Evolutionary conservation across 805 yeast genomes (phyloP).

Genomic region (Candida pseudofarinosa): DNA sequence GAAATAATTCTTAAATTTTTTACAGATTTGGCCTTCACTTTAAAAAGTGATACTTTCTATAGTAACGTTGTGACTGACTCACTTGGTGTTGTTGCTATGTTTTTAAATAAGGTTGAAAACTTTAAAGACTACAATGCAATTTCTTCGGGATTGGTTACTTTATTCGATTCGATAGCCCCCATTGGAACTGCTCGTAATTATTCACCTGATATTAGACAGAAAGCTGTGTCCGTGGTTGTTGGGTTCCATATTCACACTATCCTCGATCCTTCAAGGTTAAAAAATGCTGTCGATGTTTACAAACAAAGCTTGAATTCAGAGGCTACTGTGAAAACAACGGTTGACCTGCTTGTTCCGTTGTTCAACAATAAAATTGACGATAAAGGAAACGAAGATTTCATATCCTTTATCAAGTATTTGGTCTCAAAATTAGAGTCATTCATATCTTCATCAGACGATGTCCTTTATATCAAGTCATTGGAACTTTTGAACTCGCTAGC

Average conservation of each 20-base stretch:
- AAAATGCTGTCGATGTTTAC: constrained; percentile 12
- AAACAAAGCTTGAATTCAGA: constrained; percentile 23
- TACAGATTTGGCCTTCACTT: constrained; percentile 18
- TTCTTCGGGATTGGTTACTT: constrained; percentile 2
- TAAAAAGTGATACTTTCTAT: constrained; percentile 22
- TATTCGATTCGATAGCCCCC: constrained; percentile 15
- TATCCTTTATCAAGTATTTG: constrained; percentile 13
- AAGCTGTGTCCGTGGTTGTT: constrained; percentile 21
- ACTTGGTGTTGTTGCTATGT: constrained; percentile 16
- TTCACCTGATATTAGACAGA: constrained; percentile 27
- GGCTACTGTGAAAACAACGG: constrained; percentile 20
- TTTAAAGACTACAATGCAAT: constrained; percentile 3
- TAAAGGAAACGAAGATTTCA: constrained; percentile 1
- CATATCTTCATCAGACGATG: constrained; percentile 25
- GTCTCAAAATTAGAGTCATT: constrained; percentile 16
- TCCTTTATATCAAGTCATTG: constrained; percentile 19
- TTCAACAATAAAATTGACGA: constrained; percentile 8
- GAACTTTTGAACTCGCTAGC: constrained; percentile 11
- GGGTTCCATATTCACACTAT: constrained; percentile 13
- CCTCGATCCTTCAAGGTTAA: constrained; percentile 7
- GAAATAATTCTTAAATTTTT: constrained; percentile 17
- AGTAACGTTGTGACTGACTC: constrained; percentile 26
- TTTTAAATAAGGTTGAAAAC: constrained; percentile 13
- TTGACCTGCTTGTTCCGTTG: constrained; percentile 21
- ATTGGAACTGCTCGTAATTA: constrained; percentile 20